Evolutionary conservation across 192 early-diverging fungal genomes (phyloP).

Genomic region (Podila epicladia): DNA sequence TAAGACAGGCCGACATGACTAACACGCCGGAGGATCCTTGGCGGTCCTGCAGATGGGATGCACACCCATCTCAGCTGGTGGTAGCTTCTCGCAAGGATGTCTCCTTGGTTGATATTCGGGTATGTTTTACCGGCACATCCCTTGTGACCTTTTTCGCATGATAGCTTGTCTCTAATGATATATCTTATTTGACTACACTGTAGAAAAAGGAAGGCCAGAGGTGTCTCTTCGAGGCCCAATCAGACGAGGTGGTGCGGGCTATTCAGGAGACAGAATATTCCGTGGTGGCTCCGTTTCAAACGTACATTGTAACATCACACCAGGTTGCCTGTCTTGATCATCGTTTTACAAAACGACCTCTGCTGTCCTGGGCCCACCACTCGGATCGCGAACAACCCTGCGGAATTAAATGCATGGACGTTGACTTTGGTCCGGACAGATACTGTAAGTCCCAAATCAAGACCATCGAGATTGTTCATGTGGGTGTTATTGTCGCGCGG

Average conservation of each 20-base stretch:
- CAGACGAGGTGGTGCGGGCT: not conserved
- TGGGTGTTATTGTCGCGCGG: no score
- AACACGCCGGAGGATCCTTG: not conserved
- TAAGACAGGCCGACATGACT: not conserved
- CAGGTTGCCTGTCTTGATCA: constrained; percentile 1
- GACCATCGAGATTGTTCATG: no score
- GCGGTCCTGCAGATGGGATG: constrained; percentile 1
- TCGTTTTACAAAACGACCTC: not conserved
- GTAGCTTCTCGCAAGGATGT: not conserved
- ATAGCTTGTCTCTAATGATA: no score
- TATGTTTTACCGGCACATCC: not conserved
- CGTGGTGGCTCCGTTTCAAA: not conserved
- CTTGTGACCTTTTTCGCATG: not conserved
- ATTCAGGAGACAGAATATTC: not conserved
- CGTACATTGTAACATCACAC: not conserved
- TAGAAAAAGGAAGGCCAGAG: not conserved
- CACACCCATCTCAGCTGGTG: not conserved
- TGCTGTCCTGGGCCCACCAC: constrained; percentile 3
- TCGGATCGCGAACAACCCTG: not conserved
- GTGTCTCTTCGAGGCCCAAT: not conserved
- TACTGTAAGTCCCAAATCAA: not conserved
- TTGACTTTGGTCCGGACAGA: not conserved
- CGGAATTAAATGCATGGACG: not conserved
- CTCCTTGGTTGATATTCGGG: not conserved
- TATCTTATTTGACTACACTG: no score